Evolutionary conservation across 805 yeast species (phyloP).

Genomic region (Teunomyces kruisii): DNA sequence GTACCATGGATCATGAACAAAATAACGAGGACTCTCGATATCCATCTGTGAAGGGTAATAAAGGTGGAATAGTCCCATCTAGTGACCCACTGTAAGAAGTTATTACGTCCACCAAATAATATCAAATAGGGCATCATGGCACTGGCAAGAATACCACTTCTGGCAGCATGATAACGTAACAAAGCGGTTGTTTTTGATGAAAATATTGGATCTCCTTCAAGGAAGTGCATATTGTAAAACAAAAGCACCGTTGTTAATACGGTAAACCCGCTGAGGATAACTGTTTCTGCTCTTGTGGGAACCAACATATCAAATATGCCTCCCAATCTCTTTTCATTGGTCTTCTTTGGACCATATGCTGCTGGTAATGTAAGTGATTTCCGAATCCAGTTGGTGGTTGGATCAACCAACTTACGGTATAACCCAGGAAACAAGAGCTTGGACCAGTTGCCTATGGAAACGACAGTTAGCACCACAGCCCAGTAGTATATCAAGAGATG

Average conservation of each 20-base stretch:
- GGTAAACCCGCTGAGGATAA: slow-evolving; percentile 7
- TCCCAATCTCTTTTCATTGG: slow-evolving; percentile 23
- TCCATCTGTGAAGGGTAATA: slow-evolving; percentile 57
- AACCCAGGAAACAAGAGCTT: slow-evolving; percentile 25
- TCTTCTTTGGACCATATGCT: slow-evolving; percentile 23
- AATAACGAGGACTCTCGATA: slow-evolving; percentile 45
- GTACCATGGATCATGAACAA: slow-evolving; percentile 44
- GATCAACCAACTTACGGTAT: slow-evolving; percentile 21
- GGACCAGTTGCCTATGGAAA: slow-evolving; percentile 33
- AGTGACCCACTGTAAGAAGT: slow-evolving; percentile 38
- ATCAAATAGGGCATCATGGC: slow-evolving; percentile 32
- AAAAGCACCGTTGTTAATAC: slow-evolving; percentile 7
- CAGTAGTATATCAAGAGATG: slow-evolving; percentile 30
- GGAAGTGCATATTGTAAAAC: slow-evolving; percentile 17
- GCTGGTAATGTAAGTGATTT: slow-evolving; percentile 42
- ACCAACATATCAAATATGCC: slow-evolving; percentile 27
- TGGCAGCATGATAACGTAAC: slow-evolving; percentile 17
- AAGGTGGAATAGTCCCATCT: slow-evolving; percentile 48
- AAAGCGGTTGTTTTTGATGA: slow-evolving; percentile 17
- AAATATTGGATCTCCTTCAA: slow-evolving; percentile 27
- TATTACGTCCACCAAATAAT: slow-evolving; percentile 36
- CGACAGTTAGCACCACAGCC: slow-evolving; percentile 25
- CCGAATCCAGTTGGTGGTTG: slow-evolving; percentile 31
- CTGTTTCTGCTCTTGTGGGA: slow-evolving; percentile 14
- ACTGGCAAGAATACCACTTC: slow-evolving; percentile 24